Base-by-base conservation (phyloP, 2,329 filamentous ascomycete genomes). In the Rhinocladiella similis region DNA sequence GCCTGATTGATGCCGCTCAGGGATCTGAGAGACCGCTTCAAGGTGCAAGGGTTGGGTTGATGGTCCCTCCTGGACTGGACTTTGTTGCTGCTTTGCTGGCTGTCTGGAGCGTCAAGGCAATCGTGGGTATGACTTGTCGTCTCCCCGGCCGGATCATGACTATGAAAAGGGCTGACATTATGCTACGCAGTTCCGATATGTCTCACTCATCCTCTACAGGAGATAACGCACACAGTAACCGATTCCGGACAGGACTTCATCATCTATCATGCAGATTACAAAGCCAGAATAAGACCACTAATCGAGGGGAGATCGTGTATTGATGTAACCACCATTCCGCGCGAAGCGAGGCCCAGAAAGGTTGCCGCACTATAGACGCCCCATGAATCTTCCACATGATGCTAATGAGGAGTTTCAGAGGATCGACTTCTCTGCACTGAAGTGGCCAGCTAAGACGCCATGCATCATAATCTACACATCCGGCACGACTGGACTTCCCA, bases 401-500 rank as follows among this genome's bases (percentile, higher is more conserved):
- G 22, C 45, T 47, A 22, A 47, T 16, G 5, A 33, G 29, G 10
- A 33, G 18, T 47, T 25, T 47, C 18, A 47, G 45, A 27, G 3
- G 7, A 47, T 47, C 14, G 45, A 47, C 45, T 47, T 47, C 16
- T 47, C 45, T 12, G 14, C 45, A 22, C 19, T 47, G 9, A n/a
- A 47, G n/a, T 47, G 45, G 45, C 18, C 45, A 27, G 45, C 12
- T 25, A 76, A 33, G 29, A 33, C 29, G 29, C 29, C 29, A 12
- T 33, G 29, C 29, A 33, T 9, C 29, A 33, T 85, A 2, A 79
- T 89, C 4, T 84, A 87, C 59, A 81, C 80, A 0, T 80, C 80
- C 2, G 81, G 81, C 0, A 82, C 81, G 0, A 81, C 82, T 1
- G 79, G 79, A 51, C 78, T 77, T 48, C 81, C 83, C 0, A 83